These are phyloP conservation scores for Colletotrichum sp. DNA, from an alignment of 2,329 filamentous ascomycete genomes.

Conservation along the genomic window DNA sequence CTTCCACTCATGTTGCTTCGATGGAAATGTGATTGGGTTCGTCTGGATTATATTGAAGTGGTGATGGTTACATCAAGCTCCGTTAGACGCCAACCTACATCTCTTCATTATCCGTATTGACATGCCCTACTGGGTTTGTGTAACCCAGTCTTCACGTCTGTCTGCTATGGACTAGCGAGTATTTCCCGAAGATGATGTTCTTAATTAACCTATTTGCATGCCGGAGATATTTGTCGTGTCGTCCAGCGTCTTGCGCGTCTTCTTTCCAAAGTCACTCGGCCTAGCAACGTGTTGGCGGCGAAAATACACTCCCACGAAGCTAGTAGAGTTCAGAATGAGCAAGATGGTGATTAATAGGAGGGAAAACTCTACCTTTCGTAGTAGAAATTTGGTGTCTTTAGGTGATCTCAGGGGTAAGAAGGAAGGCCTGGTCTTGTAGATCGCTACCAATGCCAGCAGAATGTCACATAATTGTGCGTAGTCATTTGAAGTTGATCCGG, in stretches of 20 bases:
- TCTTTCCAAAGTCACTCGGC: no score
- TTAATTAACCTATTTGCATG: no score
- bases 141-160: not conserved
- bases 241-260: no score
- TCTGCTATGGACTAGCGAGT: no score
- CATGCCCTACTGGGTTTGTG: not conserved
- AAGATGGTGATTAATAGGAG: no score
- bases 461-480: not conserved
- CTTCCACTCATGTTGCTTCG: not conserved
- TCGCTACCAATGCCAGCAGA: not conserved
- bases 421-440: not conserved
- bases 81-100: not conserved
- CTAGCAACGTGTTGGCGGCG: no score
- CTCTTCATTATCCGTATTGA: not conserved
- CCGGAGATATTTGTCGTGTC: no score
- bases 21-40: not conserved
- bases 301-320: no score
- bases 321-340: no score
- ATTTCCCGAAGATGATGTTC: no score
- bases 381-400: not conserved
- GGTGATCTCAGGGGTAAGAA: not conserved
- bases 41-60: not conserved
- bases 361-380: no score
- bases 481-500: not conserved
- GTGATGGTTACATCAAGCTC: not conserved